These are phyloP conservation scores for Epichloe sylvatica DNA, from an alignment of 2,329 filamentous ascomycete genomes.

Conservation along the genomic window DNA sequence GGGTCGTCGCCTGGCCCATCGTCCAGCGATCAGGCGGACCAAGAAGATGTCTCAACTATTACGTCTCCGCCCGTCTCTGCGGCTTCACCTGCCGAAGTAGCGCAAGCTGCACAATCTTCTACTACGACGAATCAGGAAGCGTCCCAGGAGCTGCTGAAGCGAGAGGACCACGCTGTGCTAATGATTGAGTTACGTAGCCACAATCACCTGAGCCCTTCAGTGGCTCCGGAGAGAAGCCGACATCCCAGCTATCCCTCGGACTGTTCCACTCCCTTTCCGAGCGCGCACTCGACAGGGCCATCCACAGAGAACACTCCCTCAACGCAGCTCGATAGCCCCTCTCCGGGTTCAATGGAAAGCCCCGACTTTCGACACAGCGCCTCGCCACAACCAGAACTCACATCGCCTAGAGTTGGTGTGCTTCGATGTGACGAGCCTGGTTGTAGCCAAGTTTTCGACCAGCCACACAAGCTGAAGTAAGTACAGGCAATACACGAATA, in stretches of 20 bases:
- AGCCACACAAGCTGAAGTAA: slow-evolving; percentile 46
- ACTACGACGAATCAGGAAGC: slow-evolving; percentile 11
- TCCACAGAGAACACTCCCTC: slow-evolving; percentile 33
- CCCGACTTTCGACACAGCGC: slow-evolving; percentile 24
- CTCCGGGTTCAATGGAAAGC: slow-evolving; percentile 24
- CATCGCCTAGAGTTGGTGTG: slow-evolving; percentile 17
- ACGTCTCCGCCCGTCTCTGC: slow-evolving; percentile 11
- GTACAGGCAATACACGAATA: slow-evolving; percentile 9
- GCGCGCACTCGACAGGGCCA: slow-evolving; percentile 24
- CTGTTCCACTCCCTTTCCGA: slow-evolving; percentile 27
- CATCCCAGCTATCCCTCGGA: slow-evolving; percentile 25
- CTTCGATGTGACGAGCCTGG: slow-evolving; percentile 24
- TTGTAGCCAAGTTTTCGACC: slow-evolving; percentile 34
- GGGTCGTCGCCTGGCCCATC: slow-evolving; percentile 11
- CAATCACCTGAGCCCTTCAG: slow-evolving; percentile 12
- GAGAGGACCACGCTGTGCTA: slow-evolving; percentile 10
- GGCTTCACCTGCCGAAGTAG: slow-evolving; percentile 6
- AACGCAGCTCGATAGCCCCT: slow-evolving; percentile 29
- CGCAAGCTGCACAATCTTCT: slow-evolving; percentile 16
- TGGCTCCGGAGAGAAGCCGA: slow-evolving; percentile 12
- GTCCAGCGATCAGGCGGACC: slow-evolving; percentile 1
- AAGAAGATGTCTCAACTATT: slow-evolving; percentile 2
- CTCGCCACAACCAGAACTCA: slow-evolving; percentile 19
- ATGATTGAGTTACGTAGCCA: slow-evolving; percentile 15
- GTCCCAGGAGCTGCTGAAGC: slow-evolving; percentile 4